A percentile compares a stretch with the other conserved stretches of the same genome.
Evolutionary conservation across 768 basidiomycete genomes (phyloP).

Genomic region (Tylopilus felleus): DNA sequence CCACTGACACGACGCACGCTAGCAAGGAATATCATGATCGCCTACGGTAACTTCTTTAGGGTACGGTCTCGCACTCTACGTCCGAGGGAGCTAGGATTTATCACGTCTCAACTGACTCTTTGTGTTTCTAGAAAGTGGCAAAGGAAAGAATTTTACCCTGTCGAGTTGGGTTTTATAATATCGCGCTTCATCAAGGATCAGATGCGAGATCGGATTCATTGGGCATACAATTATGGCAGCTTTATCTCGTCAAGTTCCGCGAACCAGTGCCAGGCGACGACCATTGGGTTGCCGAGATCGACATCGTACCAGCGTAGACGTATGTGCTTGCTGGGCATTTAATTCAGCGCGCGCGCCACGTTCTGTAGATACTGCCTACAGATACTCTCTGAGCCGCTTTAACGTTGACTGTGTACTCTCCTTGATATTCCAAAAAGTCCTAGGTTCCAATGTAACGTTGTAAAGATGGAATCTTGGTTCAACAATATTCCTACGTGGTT

Average conservation of each 20-base stretch:
- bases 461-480: no score
- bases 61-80: neutral
- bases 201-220: neutral
- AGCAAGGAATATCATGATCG: neutral
- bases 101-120: no score
- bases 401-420: neutral
- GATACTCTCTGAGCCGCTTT: neutral
- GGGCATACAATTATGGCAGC: neutral
- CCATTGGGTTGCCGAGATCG: conserved; percentile 1
- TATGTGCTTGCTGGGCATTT: no score
- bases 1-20: neutral
- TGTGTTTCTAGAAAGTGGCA: conserved; percentile 1
- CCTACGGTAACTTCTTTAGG: neutral
- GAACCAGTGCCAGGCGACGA: neutral
- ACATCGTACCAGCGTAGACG: neutral
- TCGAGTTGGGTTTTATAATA: neutral
- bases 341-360: neutral
- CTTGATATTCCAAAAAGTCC: neutral
- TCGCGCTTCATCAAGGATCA: neutral
- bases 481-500: no score
- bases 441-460: no score
- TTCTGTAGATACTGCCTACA: neutral
- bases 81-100: no score
- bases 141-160: neutral
- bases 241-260: conserved; percentile 1